These are phyloP conservation scores for Pueraria montana DNA, from an alignment of 306 rosid species.

Conservation along the genomic window DNA sequence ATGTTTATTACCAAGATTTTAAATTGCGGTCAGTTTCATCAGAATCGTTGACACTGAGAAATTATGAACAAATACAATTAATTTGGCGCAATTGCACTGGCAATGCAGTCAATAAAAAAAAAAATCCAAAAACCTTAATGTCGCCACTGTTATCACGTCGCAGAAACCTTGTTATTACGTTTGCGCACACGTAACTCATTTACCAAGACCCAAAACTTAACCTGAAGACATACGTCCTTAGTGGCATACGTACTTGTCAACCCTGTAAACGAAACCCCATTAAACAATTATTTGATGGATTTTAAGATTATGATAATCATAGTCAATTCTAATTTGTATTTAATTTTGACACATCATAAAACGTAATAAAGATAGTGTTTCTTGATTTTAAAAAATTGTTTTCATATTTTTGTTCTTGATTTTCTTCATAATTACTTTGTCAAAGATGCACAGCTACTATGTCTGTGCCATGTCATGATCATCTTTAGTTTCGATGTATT, in stretches of 20 bases:
- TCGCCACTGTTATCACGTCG: background rate
- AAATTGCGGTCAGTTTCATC: no score
- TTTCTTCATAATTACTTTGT: background rate
- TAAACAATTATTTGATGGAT: constrained; percentile 7
- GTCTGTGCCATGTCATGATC: background rate
- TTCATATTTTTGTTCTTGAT: background rate
- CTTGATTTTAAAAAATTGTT: background rate
- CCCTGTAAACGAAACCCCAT: constrained; percentile 27
- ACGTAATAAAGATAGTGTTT: background rate
- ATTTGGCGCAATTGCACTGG: background rate
- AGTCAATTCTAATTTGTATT: background rate
- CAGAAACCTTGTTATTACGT: constrained; percentile 42
- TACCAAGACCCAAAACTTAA: constrained; percentile 10
- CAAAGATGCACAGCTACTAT: background rate
- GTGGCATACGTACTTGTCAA: constrained; percentile 55
- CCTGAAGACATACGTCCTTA: constrained; percentile 51
- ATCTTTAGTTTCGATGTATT: background rate
- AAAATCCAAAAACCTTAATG: background rate
- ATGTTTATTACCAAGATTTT: no score
- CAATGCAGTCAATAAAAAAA: background rate
- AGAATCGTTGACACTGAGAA: no score
- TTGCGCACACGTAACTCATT: constrained; percentile 55
- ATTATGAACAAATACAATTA: background rate
- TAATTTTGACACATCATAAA: background rate
- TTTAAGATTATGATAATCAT: background rate